Base-by-base conservation (phyloP, 1,139 yeast species). In the Blastobotrys persicus region DNA sequence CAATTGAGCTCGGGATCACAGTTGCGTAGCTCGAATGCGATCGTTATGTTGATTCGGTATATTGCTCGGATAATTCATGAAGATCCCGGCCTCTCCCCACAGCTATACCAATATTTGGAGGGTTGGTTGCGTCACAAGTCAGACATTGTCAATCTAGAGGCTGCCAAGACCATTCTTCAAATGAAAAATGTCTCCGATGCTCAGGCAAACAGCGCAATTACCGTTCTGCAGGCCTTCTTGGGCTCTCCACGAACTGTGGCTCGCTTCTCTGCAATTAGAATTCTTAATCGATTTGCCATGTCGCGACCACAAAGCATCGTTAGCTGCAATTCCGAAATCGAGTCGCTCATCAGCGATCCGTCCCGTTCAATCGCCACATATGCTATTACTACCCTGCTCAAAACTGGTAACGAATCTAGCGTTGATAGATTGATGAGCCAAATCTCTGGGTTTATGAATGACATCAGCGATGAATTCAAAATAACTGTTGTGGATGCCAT, bases 351-450 rank as follows among this genome's bases (percentile, higher is more conserved):
- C 60, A 85, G 85, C 66, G 98, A 92, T 68, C 67, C 89, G 35
- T 89, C 88, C 70, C 81, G 96, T 69, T 85, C 96, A 37, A 83
- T 92, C 59, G 92, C 98, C n/a, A 92, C 98, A n/a, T 91, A 89
- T 69, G 98, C 98, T 28, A 92, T 92, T 66, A 92, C 98, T 41
- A 92, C 98, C 2, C 76, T 92, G 64, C 80, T 92, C 67, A 92
- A 91, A 72, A 92, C 98, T 4, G 96, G 97, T 69, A 92, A 92
- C 53, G 85, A 89, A 54, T 89, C 86, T 57, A 85, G 84, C 62
- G 96, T 92, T 50, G 96, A 92, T 66, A 79, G 96, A 62, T 79
- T 92, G 61, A 88, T 92, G 69, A 76, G 83, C 56, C 91, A 89
- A 55, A 88, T 94, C 73, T 79, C 95, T 32, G 85, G 88, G 38